These are phyloP conservation scores for Phytophthora cryptogea DNA, from an alignment of 352 stramenopile genomes.

Conservation along the genomic window DNA sequence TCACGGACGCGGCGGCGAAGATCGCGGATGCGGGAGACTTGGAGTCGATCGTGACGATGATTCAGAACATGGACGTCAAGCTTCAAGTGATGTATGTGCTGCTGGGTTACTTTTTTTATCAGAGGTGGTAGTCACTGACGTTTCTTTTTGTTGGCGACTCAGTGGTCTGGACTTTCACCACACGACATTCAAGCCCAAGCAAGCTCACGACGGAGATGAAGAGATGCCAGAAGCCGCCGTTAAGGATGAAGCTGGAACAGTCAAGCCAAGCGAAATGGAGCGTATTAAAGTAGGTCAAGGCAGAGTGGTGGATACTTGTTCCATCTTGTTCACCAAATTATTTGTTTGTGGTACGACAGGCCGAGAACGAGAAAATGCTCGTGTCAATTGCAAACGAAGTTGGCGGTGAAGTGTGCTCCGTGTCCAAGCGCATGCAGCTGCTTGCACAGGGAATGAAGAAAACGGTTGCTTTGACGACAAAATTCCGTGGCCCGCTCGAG, in stretches of 20 bases:
- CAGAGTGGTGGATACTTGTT: neutral
- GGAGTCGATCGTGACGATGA: conserved; percentile 74
- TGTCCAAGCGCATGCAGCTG: conserved; percentile 75
- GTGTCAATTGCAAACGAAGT: conserved; percentile 79
- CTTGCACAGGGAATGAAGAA: conserved; percentile 83
- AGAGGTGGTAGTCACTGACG: neutral
- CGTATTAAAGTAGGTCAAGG: conserved; percentile 28
- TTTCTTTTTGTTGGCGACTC: neutral
- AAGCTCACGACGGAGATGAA: conserved; percentile 34
- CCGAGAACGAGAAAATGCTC: conserved; percentile 87
- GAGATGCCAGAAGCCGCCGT: conserved; percentile 13
- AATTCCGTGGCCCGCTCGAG: conserved; percentile 77
- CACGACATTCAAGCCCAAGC: conserved; percentile 40
- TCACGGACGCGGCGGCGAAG: conserved; percentile 69
- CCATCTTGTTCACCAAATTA: neutral
- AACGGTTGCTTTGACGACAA: conserved; percentile 67
- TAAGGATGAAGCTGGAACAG: conserved; percentile 33
- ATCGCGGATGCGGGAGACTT: conserved; percentile 70
- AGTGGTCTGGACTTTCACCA: conserved; percentile 71
- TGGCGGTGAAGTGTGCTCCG: conserved; percentile 63
- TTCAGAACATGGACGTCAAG: conserved; percentile 78
- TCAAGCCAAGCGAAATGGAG: conserved; percentile 3
- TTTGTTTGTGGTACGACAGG: conserved; percentile 18
- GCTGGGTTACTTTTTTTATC: neutral
- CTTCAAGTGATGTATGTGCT: conserved; percentile 76